Percentiles rank a stretch among this genome's conserved stretches.
Conservation (phyloP, 192 early-diverging fungal genomes). For the Backusella macrospora region DNA sequence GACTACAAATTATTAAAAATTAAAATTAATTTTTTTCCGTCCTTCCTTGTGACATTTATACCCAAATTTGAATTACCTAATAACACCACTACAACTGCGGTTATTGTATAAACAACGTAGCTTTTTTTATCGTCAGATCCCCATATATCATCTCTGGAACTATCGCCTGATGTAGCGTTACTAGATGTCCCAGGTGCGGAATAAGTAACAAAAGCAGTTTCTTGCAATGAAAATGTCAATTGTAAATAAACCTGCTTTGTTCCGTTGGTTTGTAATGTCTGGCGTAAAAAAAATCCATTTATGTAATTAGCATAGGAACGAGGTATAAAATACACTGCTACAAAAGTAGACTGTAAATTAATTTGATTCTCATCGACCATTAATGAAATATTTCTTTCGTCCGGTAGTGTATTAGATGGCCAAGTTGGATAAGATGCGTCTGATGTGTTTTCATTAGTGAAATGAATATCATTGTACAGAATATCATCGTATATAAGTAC, state of each 20-base stretch:
- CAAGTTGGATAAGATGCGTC: constrained; percentile 15
- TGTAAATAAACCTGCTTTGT: constrained; percentile 24
- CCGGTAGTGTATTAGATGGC: neutral
- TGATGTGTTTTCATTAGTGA: neutral
- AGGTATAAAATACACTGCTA: constrained; percentile 38
- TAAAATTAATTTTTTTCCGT: too few species aligned
- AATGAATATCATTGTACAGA: constrained; percentile 17
- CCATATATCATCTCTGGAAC: neutral
- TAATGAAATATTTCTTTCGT: constrained; percentile 16
- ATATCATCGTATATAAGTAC: constrained; percentile 32
- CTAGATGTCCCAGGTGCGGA: neutral
- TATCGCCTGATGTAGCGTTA: neutral
- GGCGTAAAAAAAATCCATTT: neutral
- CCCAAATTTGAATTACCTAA: neutral
- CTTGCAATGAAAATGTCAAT: constrained; percentile 18
- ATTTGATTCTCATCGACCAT: constrained; percentile 33
- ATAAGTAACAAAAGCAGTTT: constrained; percentile 9
- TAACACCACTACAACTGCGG: neutral
- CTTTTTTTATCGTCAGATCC: neutral
- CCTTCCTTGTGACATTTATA: too few species aligned
- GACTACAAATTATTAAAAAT: neutral
- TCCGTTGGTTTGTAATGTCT: neutral
- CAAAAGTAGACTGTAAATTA: neutral
- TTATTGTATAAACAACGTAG: constrained; percentile 17
- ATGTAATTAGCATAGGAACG: constrained; percentile 11